A percentile compares a stretch with the other conserved stretches of the same genome.
phyloP scores from a whole-genome alignment of 169 alveolate genomes.

The Cryptosporidium felis region DNA sequence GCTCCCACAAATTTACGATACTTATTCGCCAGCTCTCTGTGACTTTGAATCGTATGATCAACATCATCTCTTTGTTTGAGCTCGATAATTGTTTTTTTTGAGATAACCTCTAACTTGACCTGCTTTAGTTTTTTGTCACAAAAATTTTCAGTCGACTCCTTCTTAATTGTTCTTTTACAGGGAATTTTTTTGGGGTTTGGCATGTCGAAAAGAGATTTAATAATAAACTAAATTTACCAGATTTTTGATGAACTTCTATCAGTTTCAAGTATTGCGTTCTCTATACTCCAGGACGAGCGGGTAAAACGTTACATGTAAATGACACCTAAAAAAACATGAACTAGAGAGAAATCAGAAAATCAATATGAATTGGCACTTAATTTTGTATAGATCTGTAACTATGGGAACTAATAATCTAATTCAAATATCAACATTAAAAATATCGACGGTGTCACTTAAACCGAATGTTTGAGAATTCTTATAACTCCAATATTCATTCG shows the following conservation, averaged over 20 bases:
- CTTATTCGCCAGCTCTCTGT: neutral
- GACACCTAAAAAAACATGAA: no score
- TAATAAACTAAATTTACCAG: neutral
- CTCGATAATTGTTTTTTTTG: neutral
- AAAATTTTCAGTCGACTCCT: neutral
- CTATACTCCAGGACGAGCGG: no score
- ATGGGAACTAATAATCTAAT: no score
- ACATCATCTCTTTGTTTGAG: neutral
- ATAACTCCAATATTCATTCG: slow-evolving; percentile 43
- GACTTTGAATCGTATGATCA: slow-evolving; percentile 8
- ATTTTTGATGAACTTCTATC: no score
- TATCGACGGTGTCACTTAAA: slow-evolving; percentile 32
- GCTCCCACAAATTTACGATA: slow-evolving; percentile 81
- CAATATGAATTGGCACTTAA: no score
- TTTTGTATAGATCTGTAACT: no score
- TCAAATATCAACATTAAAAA: slow-evolving; percentile 22
- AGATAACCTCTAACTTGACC: neutral
- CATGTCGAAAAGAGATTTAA: neutral
- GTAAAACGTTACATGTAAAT: no score
- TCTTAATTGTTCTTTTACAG: slow-evolving; percentile 10
- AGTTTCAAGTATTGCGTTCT: no score
- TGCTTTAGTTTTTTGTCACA: neutral
- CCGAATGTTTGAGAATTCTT: slow-evolving; percentile 22
- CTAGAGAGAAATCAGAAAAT: no score
- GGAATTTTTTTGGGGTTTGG: neutral